Conservation (phyloP, 2,329 filamentous ascomycete genomes). For the Fusarium dlaminii region DNA sequence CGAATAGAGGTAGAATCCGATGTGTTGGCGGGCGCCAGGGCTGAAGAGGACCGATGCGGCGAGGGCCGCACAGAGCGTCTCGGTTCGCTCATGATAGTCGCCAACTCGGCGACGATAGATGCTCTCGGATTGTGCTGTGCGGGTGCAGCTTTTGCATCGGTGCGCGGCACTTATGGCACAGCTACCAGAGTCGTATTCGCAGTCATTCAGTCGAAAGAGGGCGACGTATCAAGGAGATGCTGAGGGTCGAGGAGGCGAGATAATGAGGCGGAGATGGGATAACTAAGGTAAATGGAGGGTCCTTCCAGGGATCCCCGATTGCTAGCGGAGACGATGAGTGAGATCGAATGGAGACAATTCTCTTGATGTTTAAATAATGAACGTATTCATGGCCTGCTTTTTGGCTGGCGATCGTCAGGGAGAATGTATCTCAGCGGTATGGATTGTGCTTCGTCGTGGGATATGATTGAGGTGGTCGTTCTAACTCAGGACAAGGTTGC, state of each 20-base stretch:
- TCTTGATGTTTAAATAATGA: neutral
- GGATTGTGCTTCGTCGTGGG: slow-evolving; percentile 15
- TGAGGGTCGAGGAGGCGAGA: slow-evolving; percentile 30
- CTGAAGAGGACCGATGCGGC: slow-evolving; percentile 58
- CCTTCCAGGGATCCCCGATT: slow-evolving; percentile 17
- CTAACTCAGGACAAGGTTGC: slow-evolving; percentile 26
- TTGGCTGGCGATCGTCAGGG: neutral
- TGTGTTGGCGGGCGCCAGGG: slow-evolving; percentile 54
- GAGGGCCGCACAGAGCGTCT: slow-evolving; percentile 44
- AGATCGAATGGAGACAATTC: slow-evolving; percentile 18
- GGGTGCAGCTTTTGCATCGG: slow-evolving; percentile 48
- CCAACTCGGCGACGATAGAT: slow-evolving; percentile 46
- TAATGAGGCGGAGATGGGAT: slow-evolving; percentile 25
- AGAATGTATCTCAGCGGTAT: slow-evolving; percentile 4
- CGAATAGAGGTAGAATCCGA: slow-evolving; percentile 54
- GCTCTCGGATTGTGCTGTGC: slow-evolving; percentile 41
- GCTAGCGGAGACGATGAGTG: slow-evolving; percentile 30
- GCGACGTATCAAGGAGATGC: slow-evolving; percentile 23
- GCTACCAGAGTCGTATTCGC: slow-evolving; percentile 19
- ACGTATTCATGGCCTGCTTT: neutral
- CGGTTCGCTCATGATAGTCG: slow-evolving; percentile 51
- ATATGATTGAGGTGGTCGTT: slow-evolving; percentile 31
- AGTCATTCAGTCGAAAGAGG: slow-evolving; percentile 34
- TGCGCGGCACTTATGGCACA: slow-evolving; percentile 36
- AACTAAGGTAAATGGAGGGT: slow-evolving; percentile 8